Conservation (phyloP, 2,329 filamentous ascomycete species). For the Beauveria scarabaeidicola region DNA sequence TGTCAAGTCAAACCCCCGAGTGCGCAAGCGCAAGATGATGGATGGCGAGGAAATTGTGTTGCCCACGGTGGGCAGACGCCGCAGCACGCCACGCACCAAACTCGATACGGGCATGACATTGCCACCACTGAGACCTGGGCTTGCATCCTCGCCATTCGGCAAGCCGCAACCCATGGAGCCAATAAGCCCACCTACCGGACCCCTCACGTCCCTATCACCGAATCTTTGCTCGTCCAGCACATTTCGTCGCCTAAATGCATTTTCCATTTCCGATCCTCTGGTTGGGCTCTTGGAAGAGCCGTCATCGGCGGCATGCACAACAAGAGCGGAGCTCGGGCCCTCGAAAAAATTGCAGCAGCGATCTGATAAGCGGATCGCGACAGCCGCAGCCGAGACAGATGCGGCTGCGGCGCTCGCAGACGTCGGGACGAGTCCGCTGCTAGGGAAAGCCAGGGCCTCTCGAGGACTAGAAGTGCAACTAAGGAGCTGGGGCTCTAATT, state of each 20-base stretch:
- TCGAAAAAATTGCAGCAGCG: slow-evolving; percentile 1
- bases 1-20: slow-evolving; percentile 40
- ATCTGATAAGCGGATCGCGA: not conserved
- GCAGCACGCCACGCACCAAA: slow-evolving; percentile 7
- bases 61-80: slow-evolving; percentile 16
- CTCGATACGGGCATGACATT: slow-evolving; percentile 17
- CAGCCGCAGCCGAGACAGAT: slow-evolving; percentile 14
- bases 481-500: slow-evolving; percentile 16
- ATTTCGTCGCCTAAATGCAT: slow-evolving; percentile 17
- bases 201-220: slow-evolving; percentile 23
- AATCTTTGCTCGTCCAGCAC: slow-evolving; percentile 20
- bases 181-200: slow-evolving; percentile 19
- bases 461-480: slow-evolving; percentile 12
- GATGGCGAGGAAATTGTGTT: slow-evolving; percentile 28
- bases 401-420: slow-evolving; percentile 19
- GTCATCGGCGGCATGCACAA: slow-evolving; percentile 10
- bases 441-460: slow-evolving; percentile 7
- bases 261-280: slow-evolving; percentile 18
- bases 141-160: slow-evolving; percentile 14
- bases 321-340: not conserved
- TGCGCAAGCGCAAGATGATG: slow-evolving; percentile 39
- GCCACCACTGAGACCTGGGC: slow-evolving; percentile 22
- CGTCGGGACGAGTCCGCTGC: slow-evolving; percentile 16
- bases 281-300: slow-evolving; percentile 16
- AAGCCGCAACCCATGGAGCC: slow-evolving; percentile 24